These are phyloP conservation scores for Chytriomyces sp. DNA, from an alignment of 192 early-diverging fungal species.

Conservation along the genomic window DNA sequence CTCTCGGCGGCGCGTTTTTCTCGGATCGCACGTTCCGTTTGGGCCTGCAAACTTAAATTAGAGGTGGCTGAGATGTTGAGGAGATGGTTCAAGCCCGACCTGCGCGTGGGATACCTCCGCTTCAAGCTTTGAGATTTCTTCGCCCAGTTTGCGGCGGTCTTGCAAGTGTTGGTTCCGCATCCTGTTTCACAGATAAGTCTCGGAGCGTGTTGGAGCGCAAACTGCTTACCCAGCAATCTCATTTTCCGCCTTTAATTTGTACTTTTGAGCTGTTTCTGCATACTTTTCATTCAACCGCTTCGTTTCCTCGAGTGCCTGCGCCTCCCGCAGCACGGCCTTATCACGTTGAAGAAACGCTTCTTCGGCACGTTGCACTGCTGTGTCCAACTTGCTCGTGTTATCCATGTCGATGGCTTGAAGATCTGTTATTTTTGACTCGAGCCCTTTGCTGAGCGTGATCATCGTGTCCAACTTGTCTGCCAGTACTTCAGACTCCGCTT, in stretches of 20 bases:
- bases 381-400: background rate
- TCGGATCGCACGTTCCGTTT: conserved; percentile 50
- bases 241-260: conserved; percentile 37
- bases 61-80: conserved; percentile 1
- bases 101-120: conserved; percentile 24
- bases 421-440: conserved; percentile 22
- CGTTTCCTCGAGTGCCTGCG: conserved; percentile 35
- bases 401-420: conserved; percentile 28
- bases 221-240: conserved; percentile 37
- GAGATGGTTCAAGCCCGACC: conserved; percentile 7
- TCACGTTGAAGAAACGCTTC: conserved; percentile 49
- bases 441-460: background rate
- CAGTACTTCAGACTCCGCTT: conserved; percentile 21
- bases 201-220: background rate
- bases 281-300: conserved; percentile 39
- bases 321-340: conserved; percentile 42
- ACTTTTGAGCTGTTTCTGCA: conserved; percentile 35
- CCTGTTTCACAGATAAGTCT: background rate
- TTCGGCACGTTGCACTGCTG: conserved; percentile 20
- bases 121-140: conserved; percentile 47
- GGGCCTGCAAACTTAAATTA: conserved; percentile 23
- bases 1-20: conserved; percentile 54
- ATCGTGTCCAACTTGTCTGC: conserved; percentile 16
- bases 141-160: conserved; percentile 34
- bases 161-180: conserved; percentile 35